Evolutionary conservation across 371 early-diverging fungal genomes (phyloP).

Genomic region (Mortierella sp.): DNA sequence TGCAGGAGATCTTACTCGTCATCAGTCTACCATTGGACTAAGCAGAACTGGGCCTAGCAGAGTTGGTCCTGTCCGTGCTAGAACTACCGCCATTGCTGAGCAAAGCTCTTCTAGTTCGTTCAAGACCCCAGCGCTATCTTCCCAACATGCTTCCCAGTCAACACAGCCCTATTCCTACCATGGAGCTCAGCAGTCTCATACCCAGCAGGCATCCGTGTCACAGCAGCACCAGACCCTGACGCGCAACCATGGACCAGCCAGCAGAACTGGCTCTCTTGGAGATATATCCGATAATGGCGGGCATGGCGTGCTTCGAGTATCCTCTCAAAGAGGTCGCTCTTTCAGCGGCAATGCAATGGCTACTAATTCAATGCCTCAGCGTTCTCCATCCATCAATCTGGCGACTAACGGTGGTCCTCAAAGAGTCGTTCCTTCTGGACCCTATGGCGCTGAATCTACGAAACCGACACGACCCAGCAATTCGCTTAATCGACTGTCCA

Average conservation of each 20-base stretch:
- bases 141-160: conserved; percentile 12
- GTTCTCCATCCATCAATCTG: conserved; percentile 46
- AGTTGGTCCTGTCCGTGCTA: conserved; percentile 43
- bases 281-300: conserved; percentile 19
- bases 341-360: conserved; percentile 32
- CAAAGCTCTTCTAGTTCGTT: conserved; percentile 26
- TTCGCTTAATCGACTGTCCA: conserved; percentile 18
- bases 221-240: conserved; percentile 23
- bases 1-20: conserved; percentile 34
- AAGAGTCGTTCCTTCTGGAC: conserved; percentile 29
- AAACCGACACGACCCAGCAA: conserved; percentile 25
- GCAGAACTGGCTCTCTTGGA: conserved; percentile 22
- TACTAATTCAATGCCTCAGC: conserved; percentile 30
- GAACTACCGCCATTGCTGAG: conserved; percentile 29
- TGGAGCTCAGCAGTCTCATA: conserved; percentile 19
- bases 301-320: conserved; percentile 17
- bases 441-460: conserved; percentile 13
- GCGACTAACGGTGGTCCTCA: conserved; percentile 48
- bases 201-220: not conserved
- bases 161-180: conserved; percentile 33
- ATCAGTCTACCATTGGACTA: conserved; percentile 26
- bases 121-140: conserved; percentile 6
- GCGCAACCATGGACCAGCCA: conserved; percentile 40
- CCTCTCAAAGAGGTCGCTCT: conserved; percentile 36
- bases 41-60: conserved; percentile 40